Conservation (phyloP, 73 alveolate genomes). For the Paramecium sexaurelia region DNA sequence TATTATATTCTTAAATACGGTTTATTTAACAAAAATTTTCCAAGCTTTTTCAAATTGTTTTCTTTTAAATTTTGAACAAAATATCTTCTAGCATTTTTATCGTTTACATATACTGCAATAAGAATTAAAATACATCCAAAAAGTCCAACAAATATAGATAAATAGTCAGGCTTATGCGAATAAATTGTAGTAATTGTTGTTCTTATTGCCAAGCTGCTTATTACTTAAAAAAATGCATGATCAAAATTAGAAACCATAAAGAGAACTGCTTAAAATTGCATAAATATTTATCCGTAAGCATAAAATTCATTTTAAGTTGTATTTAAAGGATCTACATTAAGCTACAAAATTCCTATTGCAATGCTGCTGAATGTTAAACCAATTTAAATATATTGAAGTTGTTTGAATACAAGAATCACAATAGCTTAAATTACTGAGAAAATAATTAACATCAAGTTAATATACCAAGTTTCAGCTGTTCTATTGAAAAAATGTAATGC, state of each 20-base stretch:
- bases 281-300: background rate
- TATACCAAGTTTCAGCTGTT: background rate
- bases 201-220: background rate
- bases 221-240: background rate
- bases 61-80: background rate
- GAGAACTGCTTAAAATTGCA: background rate
- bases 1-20: background rate
- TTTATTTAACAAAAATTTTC: background rate
- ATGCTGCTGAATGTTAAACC: background rate
- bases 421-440: background rate
- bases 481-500: background rate
- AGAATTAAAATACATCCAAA: background rate
- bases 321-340: background rate
- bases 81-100: background rate
- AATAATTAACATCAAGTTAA: background rate
- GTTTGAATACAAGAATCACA: background rate
- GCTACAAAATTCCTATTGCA: background rate
- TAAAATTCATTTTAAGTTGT: background rate
- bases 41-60: background rate
- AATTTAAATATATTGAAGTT: background rate
- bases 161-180: background rate
- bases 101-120: background rate
- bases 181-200: background rate
- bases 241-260: background rate
- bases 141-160: background rate